A percentile compares a stretch with the other conserved stretches of the same genome.
These are phyloP conservation scores for Pleurostoma richardsiae DNA, from an alignment of 2,329 filamentous ascomycete species.

Conservation along the genomic window DNA sequence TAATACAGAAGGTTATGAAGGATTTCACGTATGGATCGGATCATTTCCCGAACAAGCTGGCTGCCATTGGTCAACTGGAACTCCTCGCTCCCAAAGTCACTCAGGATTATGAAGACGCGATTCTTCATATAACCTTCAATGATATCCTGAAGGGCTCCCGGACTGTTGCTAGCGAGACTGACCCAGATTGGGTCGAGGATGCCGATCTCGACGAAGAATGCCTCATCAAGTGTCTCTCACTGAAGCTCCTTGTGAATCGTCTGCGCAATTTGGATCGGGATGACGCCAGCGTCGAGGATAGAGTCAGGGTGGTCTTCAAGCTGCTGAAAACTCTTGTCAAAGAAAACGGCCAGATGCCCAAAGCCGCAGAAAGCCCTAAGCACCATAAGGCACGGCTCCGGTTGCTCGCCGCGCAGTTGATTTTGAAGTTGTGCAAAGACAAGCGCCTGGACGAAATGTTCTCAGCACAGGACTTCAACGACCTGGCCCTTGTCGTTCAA, in stretches of 20 bases:
- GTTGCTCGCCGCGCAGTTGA: conserved; percentile 72
- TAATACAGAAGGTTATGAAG: conserved; percentile 71
- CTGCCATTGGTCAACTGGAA: conserved; percentile 69
- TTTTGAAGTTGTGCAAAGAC: conserved; percentile 77
- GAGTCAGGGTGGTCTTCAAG: conserved; percentile 67
- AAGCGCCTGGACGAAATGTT: conserved; percentile 74
- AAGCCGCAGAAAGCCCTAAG: conserved; percentile 67
- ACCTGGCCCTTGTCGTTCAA: conserved; percentile 75
- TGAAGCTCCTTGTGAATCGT: conserved; percentile 83
- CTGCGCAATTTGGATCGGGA: conserved; percentile 53
- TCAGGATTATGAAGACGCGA: conserved; percentile 68
- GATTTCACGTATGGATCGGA: conserved; percentile 67
- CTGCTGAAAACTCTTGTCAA: conserved; percentile 73
- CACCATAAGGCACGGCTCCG: conserved; percentile 78
- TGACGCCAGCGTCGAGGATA: conserved; percentile 24
- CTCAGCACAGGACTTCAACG: conserved; percentile 70
- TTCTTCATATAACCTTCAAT: conserved; percentile 72
- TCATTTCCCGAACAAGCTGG: conserved; percentile 71
- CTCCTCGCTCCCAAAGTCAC: conserved; percentile 69
- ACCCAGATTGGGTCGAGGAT: conserved; percentile 64
- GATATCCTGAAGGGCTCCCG: conserved; percentile 69
- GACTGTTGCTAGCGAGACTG: conserved; percentile 49
- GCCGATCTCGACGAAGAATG: conserved; percentile 73
- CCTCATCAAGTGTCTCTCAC: conserved; percentile 74
- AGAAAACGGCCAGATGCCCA: conserved; percentile 74